Conservation (phyloP, 1,139 yeast genomes). For the Yamadazyma jaroonii region DNA sequence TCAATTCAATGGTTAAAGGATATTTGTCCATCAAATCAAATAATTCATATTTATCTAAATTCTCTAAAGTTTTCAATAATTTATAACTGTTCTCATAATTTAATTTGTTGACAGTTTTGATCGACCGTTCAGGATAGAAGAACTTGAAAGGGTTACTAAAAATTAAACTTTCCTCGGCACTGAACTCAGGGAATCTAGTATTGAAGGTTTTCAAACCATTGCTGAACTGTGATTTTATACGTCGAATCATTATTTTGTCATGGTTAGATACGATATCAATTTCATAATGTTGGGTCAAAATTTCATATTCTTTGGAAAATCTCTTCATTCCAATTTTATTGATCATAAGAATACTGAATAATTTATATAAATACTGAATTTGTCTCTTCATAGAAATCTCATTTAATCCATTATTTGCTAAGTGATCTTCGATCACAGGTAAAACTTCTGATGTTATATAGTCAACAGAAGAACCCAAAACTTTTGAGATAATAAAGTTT, state of each 20-base stretch:
- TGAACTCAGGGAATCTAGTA: conserved; percentile 6
- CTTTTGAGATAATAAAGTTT: conserved; percentile 15
- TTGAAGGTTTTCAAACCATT: neutral
- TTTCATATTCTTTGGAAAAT: conserved; percentile 18
- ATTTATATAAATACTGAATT: conserved; percentile 25
- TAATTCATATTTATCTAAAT: conserved; percentile 15
- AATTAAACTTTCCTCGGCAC: conserved; percentile 7
- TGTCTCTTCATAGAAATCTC: conserved; percentile 22
- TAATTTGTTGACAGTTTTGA: conserved; percentile 9
- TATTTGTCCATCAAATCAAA: conserved; percentile 28
- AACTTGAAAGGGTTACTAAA: conserved; percentile 12
- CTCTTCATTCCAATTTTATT: conserved; percentile 5
- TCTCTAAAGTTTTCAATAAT: neutral
- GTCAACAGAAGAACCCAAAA: conserved; percentile 13
- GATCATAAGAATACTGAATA: conserved; percentile 12
- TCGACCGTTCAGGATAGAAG: conserved; percentile 12
- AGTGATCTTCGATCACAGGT: conserved; percentile 21
- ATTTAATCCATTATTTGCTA: conserved; percentile 31
- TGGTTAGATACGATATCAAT: too few species aligned
- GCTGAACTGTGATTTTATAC: conserved; percentile 1
- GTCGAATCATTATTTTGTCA: conserved; percentile 5
- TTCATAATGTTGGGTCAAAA: conserved; percentile 29
- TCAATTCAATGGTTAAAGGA: conserved; percentile 33
- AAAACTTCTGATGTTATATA: conserved; percentile 19
- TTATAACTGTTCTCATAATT: conserved; percentile 1